Conservation (phyloP, 306 rosid genomes). For the Calophaca sinica region DNA sequence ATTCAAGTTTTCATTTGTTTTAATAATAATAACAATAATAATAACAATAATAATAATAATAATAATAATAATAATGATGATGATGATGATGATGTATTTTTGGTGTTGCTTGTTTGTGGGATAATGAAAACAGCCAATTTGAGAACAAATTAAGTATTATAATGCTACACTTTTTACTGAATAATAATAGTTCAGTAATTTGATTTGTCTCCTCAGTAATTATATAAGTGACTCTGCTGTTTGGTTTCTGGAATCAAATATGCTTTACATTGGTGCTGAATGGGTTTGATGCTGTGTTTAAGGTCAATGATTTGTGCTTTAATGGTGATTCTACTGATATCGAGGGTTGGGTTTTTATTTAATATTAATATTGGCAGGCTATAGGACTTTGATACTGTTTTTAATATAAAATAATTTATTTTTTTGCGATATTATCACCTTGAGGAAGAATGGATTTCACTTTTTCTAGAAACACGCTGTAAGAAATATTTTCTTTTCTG, state of each 20-base stretch:
- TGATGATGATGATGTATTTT: too few relatives aligned
- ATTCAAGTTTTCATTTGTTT: too few relatives aligned
- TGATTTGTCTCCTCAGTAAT: slow-evolving; percentile 8
- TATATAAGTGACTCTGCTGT: background rate
- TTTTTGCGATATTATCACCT: slow-evolving; percentile 1
- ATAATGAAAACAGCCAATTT: background rate
- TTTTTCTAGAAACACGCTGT: background rate
- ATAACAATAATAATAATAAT: too few relatives aligned
- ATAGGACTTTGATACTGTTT: background rate
- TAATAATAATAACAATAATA: too few relatives aligned
- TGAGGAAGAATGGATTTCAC: background rate
- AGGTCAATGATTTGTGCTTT: background rate
- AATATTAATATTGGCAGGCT: slow-evolving; percentile 3
- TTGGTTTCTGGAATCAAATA: background rate
- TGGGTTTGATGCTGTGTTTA: background rate
- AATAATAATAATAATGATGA: too few relatives aligned
- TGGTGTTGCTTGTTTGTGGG: slow-evolving; percentile 16
- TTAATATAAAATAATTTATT: background rate
- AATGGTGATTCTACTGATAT: background rate
- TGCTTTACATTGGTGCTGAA: slow-evolving; percentile 21
- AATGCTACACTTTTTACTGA: slow-evolving; percentile 7
- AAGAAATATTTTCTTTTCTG: background rate
- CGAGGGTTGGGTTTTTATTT: background rate
- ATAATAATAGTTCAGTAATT: slow-evolving; percentile 13
- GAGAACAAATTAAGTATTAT: slow-evolving; percentile 10